A percentile compares a stretch with the other conserved stretches of the same genome.
Conservation (phyloP, 1,139 yeast genomes). For the Candida gigantensis region DNA sequence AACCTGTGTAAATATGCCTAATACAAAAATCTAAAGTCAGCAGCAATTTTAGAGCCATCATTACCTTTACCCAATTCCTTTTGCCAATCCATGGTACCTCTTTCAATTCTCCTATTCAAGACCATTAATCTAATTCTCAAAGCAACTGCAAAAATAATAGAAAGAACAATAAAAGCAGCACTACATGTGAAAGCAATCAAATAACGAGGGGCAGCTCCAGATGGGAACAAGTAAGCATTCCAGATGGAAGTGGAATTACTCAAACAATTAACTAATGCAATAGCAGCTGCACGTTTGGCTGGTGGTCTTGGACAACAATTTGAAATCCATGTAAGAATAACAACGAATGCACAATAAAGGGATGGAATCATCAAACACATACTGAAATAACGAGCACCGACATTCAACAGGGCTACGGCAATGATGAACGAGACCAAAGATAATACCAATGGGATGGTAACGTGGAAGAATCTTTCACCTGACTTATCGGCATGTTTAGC, state of each 20-base stretch:
- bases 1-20: conserved; percentile 10
- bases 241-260: conserved; percentile 56
- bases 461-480: conserved; percentile 58
- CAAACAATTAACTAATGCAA: conserved; percentile 53
- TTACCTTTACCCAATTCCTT: conserved; percentile 49
- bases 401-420: conserved; percentile 54
- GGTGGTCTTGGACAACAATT: conserved; percentile 55
- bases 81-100: conserved; percentile 54
- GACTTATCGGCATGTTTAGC: conserved; percentile 59
- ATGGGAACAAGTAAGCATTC: conserved; percentile 52
- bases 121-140: conserved; percentile 39
- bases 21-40: conserved; percentile 45
- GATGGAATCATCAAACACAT: conserved; percentile 65
- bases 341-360: conserved; percentile 56
- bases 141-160: conserved; percentile 40
- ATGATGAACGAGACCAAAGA: conserved; percentile 54
- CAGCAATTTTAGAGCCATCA: conserved; percentile 44
- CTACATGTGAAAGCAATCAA: conserved; percentile 49
- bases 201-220: conserved; percentile 44
- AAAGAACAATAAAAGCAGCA: conserved; percentile 45
- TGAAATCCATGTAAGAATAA: conserved; percentile 58
- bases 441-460: conserved; percentile 43
- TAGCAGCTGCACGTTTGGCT: conserved; percentile 52
- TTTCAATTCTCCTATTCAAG: conserved; percentile 45
- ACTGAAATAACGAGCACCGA: conserved; percentile 61